Conservation (phyloP, 805 yeast species). For the Sugiyamaella qingdaonensis region DNA sequence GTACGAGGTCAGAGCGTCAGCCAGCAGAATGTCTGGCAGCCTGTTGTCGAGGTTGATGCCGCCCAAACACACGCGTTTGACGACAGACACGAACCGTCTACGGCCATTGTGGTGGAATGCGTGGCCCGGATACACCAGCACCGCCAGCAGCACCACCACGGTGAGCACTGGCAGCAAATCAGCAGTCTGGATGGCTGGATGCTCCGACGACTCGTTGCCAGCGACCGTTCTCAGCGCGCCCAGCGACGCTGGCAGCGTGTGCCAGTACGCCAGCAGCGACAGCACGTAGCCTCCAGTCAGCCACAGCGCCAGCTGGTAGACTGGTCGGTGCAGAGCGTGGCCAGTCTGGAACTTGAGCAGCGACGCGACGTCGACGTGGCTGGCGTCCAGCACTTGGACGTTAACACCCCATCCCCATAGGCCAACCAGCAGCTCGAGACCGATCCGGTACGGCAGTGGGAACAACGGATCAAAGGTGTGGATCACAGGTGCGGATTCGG, state of each 20-base stretch:
- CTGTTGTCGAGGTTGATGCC: constrained; percentile 53
- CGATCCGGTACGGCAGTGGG: constrained; percentile 47
- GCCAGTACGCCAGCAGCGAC: constrained; percentile 30
- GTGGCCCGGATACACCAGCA: constrained; percentile 37
- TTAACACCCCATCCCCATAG: constrained; percentile 35
- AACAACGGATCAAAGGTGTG: constrained; percentile 33
- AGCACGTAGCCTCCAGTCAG: constrained; percentile 25
- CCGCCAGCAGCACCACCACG: constrained; percentile 34
- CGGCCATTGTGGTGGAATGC: constrained; percentile 36
- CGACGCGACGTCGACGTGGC: constrained; percentile 26
- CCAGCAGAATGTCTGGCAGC: constrained; percentile 73
- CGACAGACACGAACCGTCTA: constrained; percentile 41
- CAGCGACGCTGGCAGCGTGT: not conserved
- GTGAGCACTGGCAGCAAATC: constrained; percentile 38
- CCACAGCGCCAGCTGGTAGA: constrained; percentile 34
- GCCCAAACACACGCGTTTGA: constrained; percentile 51
- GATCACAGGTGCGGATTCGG: not conserved
- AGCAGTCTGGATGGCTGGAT: constrained; percentile 15
- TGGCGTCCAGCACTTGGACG: constrained; percentile 23
- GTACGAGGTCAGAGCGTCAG: constrained; percentile 84
- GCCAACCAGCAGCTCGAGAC: constrained; percentile 26
- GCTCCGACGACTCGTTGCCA: constrained; percentile 6
- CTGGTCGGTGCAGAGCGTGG: constrained; percentile 33
- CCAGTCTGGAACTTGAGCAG: constrained; percentile 23
- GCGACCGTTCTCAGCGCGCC: not conserved